phyloP scores from a whole-genome alignment of 2,329 filamentous ascomycete species.

The Alternaria arborescens region DNA sequence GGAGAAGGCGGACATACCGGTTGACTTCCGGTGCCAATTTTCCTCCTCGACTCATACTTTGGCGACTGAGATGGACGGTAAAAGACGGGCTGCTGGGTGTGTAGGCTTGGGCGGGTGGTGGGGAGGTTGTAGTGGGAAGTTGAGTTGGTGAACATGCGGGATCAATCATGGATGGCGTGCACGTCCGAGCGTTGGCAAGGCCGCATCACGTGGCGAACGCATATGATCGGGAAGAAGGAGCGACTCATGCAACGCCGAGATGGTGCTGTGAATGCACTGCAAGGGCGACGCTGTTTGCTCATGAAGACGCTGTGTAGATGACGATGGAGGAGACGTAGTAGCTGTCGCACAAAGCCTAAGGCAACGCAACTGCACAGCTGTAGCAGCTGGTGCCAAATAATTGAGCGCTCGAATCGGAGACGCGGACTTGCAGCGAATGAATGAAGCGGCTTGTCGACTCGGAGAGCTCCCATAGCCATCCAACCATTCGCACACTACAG shows the following conservation, averaged over 20 bases:
- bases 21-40: slow-evolving; percentile 99
- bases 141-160: slow-evolving; percentile 20
- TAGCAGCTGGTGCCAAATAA: not conserved
- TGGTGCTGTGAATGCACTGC: slow-evolving; percentile 6
- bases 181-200: slow-evolving; percentile 11
- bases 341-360: not conserved
- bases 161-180: slow-evolving; percentile 14
- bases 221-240: not conserved
- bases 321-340: not conserved
- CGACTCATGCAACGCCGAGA: slow-evolving; percentile 13
- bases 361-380: not conserved
- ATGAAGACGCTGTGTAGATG: not conserved
- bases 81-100: slow-evolving; percentile 34
- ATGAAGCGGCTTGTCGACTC: slow-evolving; percentile 23
- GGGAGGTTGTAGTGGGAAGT: slow-evolving; percentile 12
- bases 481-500: slow-evolving; percentile 8
- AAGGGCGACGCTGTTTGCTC: not conserved
- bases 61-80: slow-evolving; percentile 36
- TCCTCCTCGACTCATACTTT: slow-evolving; percentile 92
- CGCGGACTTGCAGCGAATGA: slow-evolving; percentile 36
- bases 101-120: slow-evolving; percentile 19
- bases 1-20: slow-evolving; percentile 69
- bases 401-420: slow-evolving; percentile 31
- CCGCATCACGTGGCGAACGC: slow-evolving; percentile 12
- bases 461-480: slow-evolving; percentile 11